Conservation (phyloP, 768 basidiomycete species). For the Lactarius evosmus region DNA sequence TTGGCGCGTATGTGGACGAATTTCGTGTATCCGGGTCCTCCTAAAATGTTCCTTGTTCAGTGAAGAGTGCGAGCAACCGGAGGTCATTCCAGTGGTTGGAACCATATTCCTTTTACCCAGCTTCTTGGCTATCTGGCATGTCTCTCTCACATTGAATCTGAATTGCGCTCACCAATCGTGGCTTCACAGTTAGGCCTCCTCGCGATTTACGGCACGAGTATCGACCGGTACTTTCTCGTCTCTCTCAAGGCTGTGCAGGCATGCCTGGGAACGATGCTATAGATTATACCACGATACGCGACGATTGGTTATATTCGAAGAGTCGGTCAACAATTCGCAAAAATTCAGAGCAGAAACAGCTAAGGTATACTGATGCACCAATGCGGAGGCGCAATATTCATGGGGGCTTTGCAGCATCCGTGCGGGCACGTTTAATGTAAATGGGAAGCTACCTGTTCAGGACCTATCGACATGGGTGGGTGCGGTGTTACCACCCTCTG, state of each 20-base stretch:
- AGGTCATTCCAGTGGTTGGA: conserved; percentile 17
- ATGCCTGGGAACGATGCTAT: conserved; percentile 54
- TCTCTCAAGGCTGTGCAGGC: conserved; percentile 64
- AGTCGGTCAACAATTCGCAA: conserved; percentile 22
- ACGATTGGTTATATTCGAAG: conserved; percentile 53
- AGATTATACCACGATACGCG: conserved; percentile 57
- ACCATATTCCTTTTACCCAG: conserved; percentile 20
- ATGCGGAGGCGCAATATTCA: conserved; percentile 3
- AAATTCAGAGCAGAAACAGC: conserved; percentile 10
- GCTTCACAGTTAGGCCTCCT: conserved; percentile 32
- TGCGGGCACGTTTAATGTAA: conserved; percentile 82
- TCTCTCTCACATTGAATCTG: neutral
- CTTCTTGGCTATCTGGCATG: conserved; percentile 27
- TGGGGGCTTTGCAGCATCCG: conserved; percentile 48
- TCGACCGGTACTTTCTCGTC: conserved; percentile 47
- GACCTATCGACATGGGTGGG: conserved; percentile 68
- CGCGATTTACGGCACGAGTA: conserved; percentile 54
- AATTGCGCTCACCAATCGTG: neutral
- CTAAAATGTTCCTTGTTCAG: conserved; percentile 5
- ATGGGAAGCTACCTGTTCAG: conserved; percentile 70
- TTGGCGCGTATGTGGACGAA: conserved; percentile 15
- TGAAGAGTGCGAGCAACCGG: neutral
- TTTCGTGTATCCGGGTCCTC: neutral
- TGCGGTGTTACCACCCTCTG: conserved; percentile 17
- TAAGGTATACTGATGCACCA: conserved; percentile 26